Evolutionary conservation across 2,329 filamentous ascomycete species (phyloP).

Genomic region (Exophiala bonariae): DNA sequence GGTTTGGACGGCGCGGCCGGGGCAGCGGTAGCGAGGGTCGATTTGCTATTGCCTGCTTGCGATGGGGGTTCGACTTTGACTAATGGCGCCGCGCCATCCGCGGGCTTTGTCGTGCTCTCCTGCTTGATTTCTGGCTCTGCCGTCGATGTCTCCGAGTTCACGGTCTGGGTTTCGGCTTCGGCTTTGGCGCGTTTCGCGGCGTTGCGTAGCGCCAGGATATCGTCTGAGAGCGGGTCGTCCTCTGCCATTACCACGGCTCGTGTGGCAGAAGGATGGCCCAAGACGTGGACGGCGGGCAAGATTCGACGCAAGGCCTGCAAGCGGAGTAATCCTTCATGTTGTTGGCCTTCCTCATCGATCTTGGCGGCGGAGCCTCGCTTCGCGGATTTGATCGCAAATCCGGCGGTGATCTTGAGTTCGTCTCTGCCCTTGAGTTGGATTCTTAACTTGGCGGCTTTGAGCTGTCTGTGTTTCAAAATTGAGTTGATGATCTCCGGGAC

Average conservation of each 20-base stretch:
- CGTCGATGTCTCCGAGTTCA: slow-evolving; percentile 1
- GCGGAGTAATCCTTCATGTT: slow-evolving; percentile 69
- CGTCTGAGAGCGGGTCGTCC: slow-evolving; percentile 28
- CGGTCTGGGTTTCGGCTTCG: slow-evolving; percentile 5
- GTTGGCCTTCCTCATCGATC: slow-evolving; percentile 45
- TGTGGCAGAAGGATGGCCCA: slow-evolving; percentile 81
- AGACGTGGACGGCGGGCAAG: slow-evolving; percentile 80
- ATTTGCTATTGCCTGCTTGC: not conserved
- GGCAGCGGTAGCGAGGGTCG: not conserved
- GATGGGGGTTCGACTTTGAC: slow-evolving; percentile 20
- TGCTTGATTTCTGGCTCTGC: slow-evolving; percentile 19
- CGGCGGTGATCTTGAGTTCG: slow-evolving; percentile 73
- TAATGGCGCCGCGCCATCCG: slow-evolving; percentile 2
- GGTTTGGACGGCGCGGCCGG: slow-evolving; percentile 60
- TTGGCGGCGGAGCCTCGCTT: slow-evolving; percentile 46
- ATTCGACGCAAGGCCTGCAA: slow-evolving; percentile 83
- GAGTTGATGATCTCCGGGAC: slow-evolving; percentile 71
- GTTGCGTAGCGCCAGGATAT: slow-evolving; percentile 23
- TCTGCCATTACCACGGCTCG: slow-evolving; percentile 46
- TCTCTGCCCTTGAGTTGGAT: slow-evolving; percentile 50
- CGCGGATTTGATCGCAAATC: slow-evolving; percentile 45
- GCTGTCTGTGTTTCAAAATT: slow-evolving; percentile 78
- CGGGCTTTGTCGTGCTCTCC: slow-evolving; percentile 1
- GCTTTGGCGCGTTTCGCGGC: not conserved
- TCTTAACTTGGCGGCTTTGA: slow-evolving; percentile 66